Evolutionary conservation across 108 stramenopile genomes (phyloP).

Genomic region (Conticribra guillardii): DNA sequence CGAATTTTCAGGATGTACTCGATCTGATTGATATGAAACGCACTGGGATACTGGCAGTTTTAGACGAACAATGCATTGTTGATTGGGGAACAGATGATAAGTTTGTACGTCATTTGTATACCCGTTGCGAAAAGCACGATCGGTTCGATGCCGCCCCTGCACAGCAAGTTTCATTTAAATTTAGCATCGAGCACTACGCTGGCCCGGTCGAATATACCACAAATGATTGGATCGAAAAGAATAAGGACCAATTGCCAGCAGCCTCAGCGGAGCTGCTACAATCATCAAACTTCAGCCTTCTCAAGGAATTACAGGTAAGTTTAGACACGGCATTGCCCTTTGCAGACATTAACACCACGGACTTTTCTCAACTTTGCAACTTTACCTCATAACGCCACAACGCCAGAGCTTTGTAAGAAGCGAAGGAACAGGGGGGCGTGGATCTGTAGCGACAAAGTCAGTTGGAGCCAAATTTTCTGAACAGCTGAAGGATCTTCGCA

Average conservation of each 20-base stretch:
- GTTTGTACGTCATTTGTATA: conserved; percentile 77
- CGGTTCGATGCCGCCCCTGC: conserved; percentile 58
- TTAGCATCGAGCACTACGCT: conserved; percentile 96
- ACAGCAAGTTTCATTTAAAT: conserved; percentile 68
- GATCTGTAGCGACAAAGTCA: conserved; percentile 63
- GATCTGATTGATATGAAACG: conserved; percentile 93
- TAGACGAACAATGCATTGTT: conserved; percentile 97
- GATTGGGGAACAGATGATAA: conserved; percentile 88
- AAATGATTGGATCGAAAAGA: conserved; percentile 83
- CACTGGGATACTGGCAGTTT: conserved; percentile 87
- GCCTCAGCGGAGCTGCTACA: conserved; percentile 75
- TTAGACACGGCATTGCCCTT: conserved; percentile 15
- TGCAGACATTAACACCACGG: conserved; percentile 32
- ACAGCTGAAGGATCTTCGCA: conserved; percentile 77
- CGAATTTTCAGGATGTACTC: conserved; percentile 36
- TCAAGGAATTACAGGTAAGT: conserved; percentile 49
- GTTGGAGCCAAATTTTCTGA: conserved; percentile 84
- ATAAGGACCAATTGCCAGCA: conserved; percentile 84
- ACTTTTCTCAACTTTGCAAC: neutral
- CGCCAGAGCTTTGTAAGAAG: conserved; percentile 48
- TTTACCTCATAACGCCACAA: too few species aligned
- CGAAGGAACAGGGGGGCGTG: conserved; percentile 68
- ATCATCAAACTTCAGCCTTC: conserved; percentile 63
- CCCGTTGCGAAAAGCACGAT: conserved; percentile 64
- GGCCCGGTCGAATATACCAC: conserved; percentile 92